Evolutionary conservation across 805 yeast genomes (phyloP).

Genomic region (Kluyveromyces dobzhanskii): DNA sequence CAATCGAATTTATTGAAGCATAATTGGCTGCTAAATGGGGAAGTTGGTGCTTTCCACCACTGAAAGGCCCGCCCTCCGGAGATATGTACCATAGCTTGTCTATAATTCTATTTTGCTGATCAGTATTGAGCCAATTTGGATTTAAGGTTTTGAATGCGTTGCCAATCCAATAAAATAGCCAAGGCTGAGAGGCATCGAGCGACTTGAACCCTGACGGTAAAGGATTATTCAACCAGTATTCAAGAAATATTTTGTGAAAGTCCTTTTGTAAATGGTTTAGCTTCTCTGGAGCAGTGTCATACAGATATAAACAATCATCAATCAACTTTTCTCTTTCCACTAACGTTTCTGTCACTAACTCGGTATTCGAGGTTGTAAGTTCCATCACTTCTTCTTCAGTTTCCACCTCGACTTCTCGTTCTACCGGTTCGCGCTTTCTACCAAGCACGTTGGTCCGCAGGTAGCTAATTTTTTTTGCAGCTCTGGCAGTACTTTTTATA

Average conservation of each 20-base stretch:
- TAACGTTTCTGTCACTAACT: constrained; percentile 25
- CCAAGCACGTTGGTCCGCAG: constrained; percentile 17
- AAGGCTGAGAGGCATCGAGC: constrained; percentile 85
- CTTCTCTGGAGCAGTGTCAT: constrained; percentile 2
- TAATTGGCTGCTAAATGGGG: constrained; percentile 83
- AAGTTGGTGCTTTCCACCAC: constrained; percentile 76
- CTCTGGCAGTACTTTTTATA: background rate
- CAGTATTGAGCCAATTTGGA: constrained; percentile 16
- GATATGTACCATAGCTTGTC: constrained; percentile 27
- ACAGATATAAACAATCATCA: constrained; percentile 14
- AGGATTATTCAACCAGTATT: constrained; percentile 32
- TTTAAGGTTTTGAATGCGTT: constrained; percentile 45
- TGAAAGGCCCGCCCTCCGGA: constrained; percentile 54
- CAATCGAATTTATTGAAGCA: constrained; percentile 62
- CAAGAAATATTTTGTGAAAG: constrained; percentile 38
- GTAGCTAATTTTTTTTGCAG: constrained; percentile 7
- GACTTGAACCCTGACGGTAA: constrained; percentile 45
- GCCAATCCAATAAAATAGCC: constrained; percentile 81
- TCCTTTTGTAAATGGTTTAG: constrained; percentile 15
- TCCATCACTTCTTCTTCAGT: constrained; percentile 5
- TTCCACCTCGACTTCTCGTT: constrained; percentile 7
- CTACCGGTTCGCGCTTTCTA: constrained; percentile 13
- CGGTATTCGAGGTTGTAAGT: constrained; percentile 14
- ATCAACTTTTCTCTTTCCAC: constrained; percentile 19
- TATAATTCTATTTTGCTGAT: constrained; percentile 23